Evolutionary conservation across 345 rosid species (phyloP).

Genomic region (Arabidopsis thaliana): TAIR10.1 NC_003075.7:7719501-7720000

Average conservation of each 20-base stretch:
- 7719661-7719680: background rate
- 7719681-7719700: background rate
- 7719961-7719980: background rate
- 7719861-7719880: too few species aligned
- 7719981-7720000: background rate
- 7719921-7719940: background rate
- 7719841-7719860: background rate
- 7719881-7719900: background rate
- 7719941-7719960: background rate
- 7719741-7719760: background rate
- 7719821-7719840: background rate
- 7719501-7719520: conserved; percentile 50
- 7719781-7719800: too few species aligned
- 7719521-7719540: conserved; percentile 41
- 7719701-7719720: conserved; percentile 11
- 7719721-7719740: background rate
- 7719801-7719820: background rate
- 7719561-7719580: conserved; percentile 41
- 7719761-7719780: background rate
- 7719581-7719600: conserved; percentile 4
- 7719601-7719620: background rate
- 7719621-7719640: background rate
- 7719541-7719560: conserved; percentile 48
- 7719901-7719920: background rate
- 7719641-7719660: background rate